Percentiles rank a stretch among this genome's conserved stretches.
Conservation (phyloP, 2,329 filamentous ascomycete genomes). For the Septoria petroselini region DNA sequence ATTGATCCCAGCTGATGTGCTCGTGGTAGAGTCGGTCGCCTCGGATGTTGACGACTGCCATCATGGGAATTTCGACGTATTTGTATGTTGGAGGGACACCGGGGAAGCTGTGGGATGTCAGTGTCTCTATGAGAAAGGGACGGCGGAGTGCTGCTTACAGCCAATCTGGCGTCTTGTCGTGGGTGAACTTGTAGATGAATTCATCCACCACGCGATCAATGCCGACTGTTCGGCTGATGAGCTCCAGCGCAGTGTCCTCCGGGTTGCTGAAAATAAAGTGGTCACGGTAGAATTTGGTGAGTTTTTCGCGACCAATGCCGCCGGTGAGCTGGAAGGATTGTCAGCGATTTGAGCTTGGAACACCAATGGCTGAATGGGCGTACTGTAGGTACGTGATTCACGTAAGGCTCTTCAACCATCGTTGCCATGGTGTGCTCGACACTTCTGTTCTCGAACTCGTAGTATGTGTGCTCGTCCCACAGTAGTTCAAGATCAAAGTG, state of each 20-base stretch:
- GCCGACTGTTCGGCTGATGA: constrained; percentile 69
- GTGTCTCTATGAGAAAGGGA: neutral
- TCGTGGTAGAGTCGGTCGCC: constrained; percentile 68
- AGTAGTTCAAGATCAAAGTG: constrained; percentile 72
- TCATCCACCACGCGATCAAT: constrained; percentile 70
- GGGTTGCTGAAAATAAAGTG: constrained; percentile 76
- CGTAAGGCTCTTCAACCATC: constrained; percentile 76
- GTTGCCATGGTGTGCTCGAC: constrained; percentile 75
- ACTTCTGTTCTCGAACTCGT: constrained; percentile 66
- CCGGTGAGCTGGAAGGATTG: constrained; percentile 49
- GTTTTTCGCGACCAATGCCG: constrained; percentile 61
- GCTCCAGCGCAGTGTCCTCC: constrained; percentile 62
- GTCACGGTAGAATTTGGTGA: constrained; percentile 67
- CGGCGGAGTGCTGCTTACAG: constrained; percentile 51
- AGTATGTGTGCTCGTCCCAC: constrained; percentile 74
- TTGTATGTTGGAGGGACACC: constrained; percentile 58
- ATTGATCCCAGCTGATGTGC: constrained; percentile 70
- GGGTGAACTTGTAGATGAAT: constrained; percentile 64
- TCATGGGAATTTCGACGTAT: constrained; percentile 60
- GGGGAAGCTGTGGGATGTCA: constrained; percentile 46
- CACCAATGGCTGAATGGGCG: neutral
- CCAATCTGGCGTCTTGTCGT: constrained; percentile 64
- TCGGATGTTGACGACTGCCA: constrained; percentile 63
- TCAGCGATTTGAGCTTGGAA: neutral
- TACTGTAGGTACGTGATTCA: constrained; percentile 69